Conservation (phyloP, 768 basidiomycete genomes). For the Collybia mongolica region DNA sequence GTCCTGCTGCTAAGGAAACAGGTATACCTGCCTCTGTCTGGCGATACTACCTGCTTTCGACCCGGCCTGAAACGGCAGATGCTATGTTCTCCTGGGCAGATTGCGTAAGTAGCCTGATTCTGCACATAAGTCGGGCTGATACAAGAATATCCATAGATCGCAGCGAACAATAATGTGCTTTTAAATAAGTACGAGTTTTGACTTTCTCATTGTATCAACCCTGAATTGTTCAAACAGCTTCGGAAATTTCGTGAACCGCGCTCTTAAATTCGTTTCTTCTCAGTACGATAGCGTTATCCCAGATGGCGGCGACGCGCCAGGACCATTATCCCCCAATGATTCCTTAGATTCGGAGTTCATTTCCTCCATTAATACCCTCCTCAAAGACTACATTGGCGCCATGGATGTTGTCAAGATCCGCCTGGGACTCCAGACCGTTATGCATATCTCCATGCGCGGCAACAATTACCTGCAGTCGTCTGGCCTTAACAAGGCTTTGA, state of each 20-base stretch:
- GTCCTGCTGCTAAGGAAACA: conserved; percentile 90
- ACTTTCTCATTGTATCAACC: not conserved
- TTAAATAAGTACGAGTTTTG: conserved; percentile 75
- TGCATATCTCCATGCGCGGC: conserved; percentile 85
- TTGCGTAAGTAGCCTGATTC: conserved; percentile 55
- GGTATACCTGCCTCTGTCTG: conserved; percentile 93
- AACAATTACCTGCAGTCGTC: conserved; percentile 95
- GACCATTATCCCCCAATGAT: conserved; percentile 69
- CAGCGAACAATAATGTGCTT: conserved; percentile 90
- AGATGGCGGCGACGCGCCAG: conserved; percentile 68
- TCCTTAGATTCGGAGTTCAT: conserved; percentile 73
- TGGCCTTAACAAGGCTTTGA: conserved; percentile 86
- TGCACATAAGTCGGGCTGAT: not conserved
- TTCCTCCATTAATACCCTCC: conserved; percentile 70
- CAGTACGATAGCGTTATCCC: conserved; percentile 82
- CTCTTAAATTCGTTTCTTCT: conserved; percentile 87
- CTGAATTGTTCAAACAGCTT: conserved; percentile 49
- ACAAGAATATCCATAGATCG: conserved; percentile 49
- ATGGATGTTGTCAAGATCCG: conserved; percentile 95
- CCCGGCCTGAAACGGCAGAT: conserved; percentile 91
- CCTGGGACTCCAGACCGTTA: conserved; percentile 81
- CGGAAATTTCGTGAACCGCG: conserved; percentile 96
- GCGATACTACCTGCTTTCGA: conserved; percentile 93
- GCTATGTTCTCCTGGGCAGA: conserved; percentile 97
- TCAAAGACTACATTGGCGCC: conserved; percentile 78